Conservation (phyloP, 805 yeast species). For the Wickerhamiella sorbophila region DNA sequence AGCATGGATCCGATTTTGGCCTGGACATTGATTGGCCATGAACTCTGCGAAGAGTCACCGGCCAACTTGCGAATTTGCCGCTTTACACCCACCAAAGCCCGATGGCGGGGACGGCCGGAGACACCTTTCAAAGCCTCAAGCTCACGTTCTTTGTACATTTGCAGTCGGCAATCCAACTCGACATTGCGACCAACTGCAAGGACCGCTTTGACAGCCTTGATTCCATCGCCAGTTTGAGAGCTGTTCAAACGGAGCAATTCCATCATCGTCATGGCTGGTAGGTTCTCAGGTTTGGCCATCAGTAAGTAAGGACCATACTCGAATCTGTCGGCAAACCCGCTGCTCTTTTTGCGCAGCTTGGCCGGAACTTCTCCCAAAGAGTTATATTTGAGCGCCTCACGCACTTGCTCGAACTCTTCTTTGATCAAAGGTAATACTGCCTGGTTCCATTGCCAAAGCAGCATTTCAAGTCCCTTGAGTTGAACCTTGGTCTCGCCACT, state of each 20-base stretch:
- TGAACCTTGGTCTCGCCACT: constrained; percentile 30
- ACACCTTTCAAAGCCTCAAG: constrained; percentile 35
- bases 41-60: constrained; percentile 20
- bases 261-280: constrained; percentile 71
- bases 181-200: constrained; percentile 69
- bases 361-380: constrained; percentile 16
- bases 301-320: constrained; percentile 65
- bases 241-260: constrained; percentile 64
- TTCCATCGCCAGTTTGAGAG: constrained; percentile 69
- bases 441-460: constrained; percentile 73
- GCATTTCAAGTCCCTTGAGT: constrained; percentile 46
- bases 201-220: constrained; percentile 72
- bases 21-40: constrained; percentile 43
- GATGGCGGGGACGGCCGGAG: constrained; percentile 15
- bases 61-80: constrained; percentile 9
- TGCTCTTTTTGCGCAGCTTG: constrained; percentile 11
- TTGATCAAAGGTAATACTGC: constrained; percentile 56
- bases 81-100: constrained; percentile 2
- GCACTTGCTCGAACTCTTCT: constrained; percentile 48
- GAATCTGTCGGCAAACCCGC: constrained; percentile 17
- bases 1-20: constrained; percentile 75
- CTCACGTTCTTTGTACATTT: constrained; percentile 10
- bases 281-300: constrained; percentile 61
- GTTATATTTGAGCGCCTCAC: constrained; percentile 26
- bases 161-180: constrained; percentile 54